Evolutionary conservation across 371 early-diverging fungal genomes (phyloP).

Genomic region (Enteropsectra breve): DNA sequence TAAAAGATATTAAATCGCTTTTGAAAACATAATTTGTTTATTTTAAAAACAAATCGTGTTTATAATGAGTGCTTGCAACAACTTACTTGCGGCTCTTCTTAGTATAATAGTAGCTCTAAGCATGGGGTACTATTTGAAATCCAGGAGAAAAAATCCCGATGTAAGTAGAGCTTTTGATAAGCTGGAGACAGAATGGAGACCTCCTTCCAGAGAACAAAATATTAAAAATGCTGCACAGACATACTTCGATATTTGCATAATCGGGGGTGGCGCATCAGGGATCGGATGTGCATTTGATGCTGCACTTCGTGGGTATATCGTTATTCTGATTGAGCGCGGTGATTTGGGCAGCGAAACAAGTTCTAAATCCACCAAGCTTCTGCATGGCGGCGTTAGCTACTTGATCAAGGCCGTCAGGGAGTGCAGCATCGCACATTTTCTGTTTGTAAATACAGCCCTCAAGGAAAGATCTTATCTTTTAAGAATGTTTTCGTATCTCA

Average conservation of each 20-base stretch:
- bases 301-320: constrained; percentile 81
- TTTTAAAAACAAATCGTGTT: no score
- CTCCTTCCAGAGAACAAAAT: constrained; percentile 27
- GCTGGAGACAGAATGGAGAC: constrained; percentile 40
- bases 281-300: constrained; percentile 90
- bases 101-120: no score
- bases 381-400: constrained; percentile 97
- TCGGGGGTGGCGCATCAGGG: constrained; percentile 96
- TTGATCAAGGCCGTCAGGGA: constrained; percentile 90
- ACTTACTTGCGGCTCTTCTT: no score
- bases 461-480: constrained; percentile 84
- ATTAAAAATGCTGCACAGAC: constrained; percentile 27
- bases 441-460: constrained; percentile 84
- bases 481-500: constrained; percentile 83
- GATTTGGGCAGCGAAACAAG: constrained; percentile 90
- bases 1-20: no score
- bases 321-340: constrained; percentile 85
- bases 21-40: no score
- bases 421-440: constrained; percentile 84
- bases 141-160: no score
- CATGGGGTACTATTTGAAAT: no score
- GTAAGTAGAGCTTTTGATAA: no score
- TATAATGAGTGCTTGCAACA: no score
- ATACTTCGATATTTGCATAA: constrained; percentile 72
- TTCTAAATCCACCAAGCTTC: constrained; percentile 86